A percentile compares a stretch with the other conserved stretches of the same genome.
Conservation (phyloP, 2,329 filamentous ascomycete genomes). For the Truncatella angustata region DNA sequence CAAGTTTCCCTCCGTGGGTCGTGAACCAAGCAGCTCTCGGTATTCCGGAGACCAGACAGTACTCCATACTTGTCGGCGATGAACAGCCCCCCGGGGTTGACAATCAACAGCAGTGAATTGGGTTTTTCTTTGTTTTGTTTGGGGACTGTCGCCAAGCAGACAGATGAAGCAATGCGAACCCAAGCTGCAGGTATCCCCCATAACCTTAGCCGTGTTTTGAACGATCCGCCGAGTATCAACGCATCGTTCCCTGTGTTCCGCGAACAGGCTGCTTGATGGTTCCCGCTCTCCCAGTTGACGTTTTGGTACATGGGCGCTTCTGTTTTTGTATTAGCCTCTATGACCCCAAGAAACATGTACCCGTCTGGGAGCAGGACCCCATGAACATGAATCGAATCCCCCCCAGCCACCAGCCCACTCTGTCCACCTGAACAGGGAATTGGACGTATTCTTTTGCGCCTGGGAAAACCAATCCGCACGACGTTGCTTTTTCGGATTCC, state of each 20-base stretch:
- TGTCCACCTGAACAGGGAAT: background rate
- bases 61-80: too few species aligned
- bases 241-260: background rate
- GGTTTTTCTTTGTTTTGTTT: background rate
- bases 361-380: background rate
- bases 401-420: background rate
- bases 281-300: background rate
- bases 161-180: background rate
- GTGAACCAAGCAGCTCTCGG: background rate
- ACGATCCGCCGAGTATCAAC: background rate
- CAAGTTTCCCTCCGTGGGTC: background rate
- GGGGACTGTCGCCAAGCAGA: background rate
- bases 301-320: background rate
- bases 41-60: background rate
- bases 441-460: background rate
- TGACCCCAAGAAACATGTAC: background rate
- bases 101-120: too few species aligned
- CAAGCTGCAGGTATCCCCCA: background rate
- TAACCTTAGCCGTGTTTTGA: too few species aligned
- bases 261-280: slow-evolving; percentile 6
- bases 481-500: background rate
- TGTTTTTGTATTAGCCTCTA: slow-evolving; percentile 1
- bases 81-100: too few species aligned
- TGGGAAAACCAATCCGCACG: background rate
- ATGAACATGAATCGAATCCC: background rate